These are phyloP conservation scores for Penicillium manginii DNA, from an alignment of 495 filamentous ascomycete genomes.

Conservation along the genomic window DNA sequence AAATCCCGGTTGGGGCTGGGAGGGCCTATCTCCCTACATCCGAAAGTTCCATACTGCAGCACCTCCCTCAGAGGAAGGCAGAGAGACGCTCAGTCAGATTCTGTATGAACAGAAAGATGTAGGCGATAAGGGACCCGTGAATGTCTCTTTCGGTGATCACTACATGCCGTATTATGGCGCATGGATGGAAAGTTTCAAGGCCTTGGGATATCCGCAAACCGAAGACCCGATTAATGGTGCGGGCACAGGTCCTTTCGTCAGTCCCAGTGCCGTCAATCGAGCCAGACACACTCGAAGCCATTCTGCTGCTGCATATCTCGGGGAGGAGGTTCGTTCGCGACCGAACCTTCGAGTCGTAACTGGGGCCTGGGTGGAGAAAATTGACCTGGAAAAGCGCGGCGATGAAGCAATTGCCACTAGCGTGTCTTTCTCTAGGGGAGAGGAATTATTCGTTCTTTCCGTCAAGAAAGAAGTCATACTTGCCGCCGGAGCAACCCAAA, in stretches of 20 bases:
- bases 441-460: conserved; percentile 34
- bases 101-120: conserved; percentile 20
- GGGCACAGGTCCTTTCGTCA: conserved; percentile 21
- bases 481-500: conserved; percentile 59
- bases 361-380: conserved; percentile 29
- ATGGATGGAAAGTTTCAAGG: conserved; percentile 29
- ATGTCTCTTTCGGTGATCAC: conserved; percentile 30
- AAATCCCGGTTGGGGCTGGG: conserved; percentile 57
- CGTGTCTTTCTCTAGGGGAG: conserved; percentile 34
- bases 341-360: conserved; percentile 26
- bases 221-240: conserved; percentile 25
- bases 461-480: conserved; percentile 61
- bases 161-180: conserved; percentile 24
- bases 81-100: conserved; percentile 16
- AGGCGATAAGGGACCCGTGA: conserved; percentile 27
- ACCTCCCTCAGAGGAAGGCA: conserved; percentile 12
- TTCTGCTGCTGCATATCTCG: conserved; percentile 36
- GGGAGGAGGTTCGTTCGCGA: conserved; percentile 7
- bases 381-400: conserved; percentile 12
- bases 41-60: conserved; percentile 23
- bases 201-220: conserved; percentile 21
- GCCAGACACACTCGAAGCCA: conserved; percentile 40
- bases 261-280: conserved; percentile 18
- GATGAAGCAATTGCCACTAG: conserved; percentile 28
- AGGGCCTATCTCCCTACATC: conserved; percentile 48